Percentiles rank a stretch among this genome's conserved stretches.
Evolutionary conservation across 305 asterid genomes (phyloP).

Genomic region (Plantago coronopus): DNA sequence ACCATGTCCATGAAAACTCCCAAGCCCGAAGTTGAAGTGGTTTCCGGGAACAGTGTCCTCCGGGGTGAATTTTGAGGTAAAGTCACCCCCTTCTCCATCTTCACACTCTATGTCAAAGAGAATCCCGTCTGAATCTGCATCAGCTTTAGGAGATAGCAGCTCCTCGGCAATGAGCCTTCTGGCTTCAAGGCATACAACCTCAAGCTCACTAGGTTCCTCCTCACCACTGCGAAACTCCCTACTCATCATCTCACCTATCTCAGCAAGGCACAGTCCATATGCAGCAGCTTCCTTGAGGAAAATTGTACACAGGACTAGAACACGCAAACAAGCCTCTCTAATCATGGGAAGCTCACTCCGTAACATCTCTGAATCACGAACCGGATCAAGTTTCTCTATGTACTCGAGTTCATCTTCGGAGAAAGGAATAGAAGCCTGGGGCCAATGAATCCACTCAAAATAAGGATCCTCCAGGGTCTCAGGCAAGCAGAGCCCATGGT

Average conservation of each 20-base stretch:
- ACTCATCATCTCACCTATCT: constrained; percentile 99
- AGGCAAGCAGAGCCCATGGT: constrained; percentile 96
- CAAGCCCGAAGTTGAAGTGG: constrained; percentile 51
- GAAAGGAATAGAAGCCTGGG: constrained; percentile 96
- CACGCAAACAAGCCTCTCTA: constrained; percentile 86
- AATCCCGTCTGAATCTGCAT: constrained; percentile 43
- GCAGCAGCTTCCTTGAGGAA: constrained; percentile 86
- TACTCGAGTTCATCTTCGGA: constrained; percentile 90
- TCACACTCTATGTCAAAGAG: constrained; percentile 78
- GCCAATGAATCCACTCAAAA: constrained; percentile 99
- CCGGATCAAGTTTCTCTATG: constrained; percentile 66
- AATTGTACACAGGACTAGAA: constrained; percentile 67
- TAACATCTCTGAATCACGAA: constrained; percentile 65
- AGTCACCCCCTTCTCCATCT: constrained; percentile 37
- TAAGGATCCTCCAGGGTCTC: constrained; percentile 94
- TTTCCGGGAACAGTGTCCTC: constrained; percentile 31
- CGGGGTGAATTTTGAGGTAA: constrained; percentile 29
- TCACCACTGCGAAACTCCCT: constrained; percentile 81
- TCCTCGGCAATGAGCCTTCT: constrained; percentile 57
- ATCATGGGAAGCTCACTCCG: constrained; percentile 84
- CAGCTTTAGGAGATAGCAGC: constrained; percentile 42
- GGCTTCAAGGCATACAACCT: constrained; percentile 81
- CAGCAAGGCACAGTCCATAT: constrained; percentile 83
- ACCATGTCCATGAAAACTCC: constrained; percentile 41
- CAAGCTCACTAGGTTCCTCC: constrained; percentile 98